These are phyloP conservation scores for Colletotrichum paranaense DNA, from an alignment of 2,329 filamentous ascomycete species.

Conservation along the genomic window DNA sequence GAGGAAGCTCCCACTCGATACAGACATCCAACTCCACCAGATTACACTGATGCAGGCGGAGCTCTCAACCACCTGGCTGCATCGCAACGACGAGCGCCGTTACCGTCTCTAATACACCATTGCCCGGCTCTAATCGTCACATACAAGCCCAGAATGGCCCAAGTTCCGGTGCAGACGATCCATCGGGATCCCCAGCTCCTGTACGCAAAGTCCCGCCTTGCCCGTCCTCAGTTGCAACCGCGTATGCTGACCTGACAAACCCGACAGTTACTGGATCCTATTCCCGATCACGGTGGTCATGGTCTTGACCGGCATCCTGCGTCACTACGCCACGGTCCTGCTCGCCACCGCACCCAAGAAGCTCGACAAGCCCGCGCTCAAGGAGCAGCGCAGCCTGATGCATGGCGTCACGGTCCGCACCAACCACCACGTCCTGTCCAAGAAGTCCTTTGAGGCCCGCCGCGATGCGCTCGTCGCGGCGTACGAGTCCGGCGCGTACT, in stretches of 20 bases:
- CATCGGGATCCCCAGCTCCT: slow-evolving; percentile 98
- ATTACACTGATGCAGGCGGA: slow-evolving; percentile 3
- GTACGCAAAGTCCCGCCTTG: slow-evolving; percentile 64
- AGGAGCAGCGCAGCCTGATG: slow-evolving; percentile 86
- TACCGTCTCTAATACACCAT: neutral
- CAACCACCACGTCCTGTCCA: slow-evolving; percentile 84
- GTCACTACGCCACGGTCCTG: slow-evolving; percentile 95
- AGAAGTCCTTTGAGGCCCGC: slow-evolving; percentile 80
- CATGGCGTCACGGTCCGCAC: slow-evolving; percentile 86
- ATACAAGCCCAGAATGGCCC: slow-evolving; percentile 72
- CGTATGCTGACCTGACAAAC: neutral
- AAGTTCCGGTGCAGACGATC: slow-evolving; percentile 92
- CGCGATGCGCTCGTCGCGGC: slow-evolving; percentile 84
- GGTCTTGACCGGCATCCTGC: slow-evolving; percentile 94
- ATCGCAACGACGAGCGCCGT: slow-evolving; percentile 15
- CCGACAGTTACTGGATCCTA: slow-evolving; percentile 95
- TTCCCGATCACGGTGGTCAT: slow-evolving; percentile 98
- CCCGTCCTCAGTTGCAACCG: slow-evolving; percentile 31
- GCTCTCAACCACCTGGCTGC: slow-evolving; percentile 7
- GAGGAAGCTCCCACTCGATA: slow-evolving; percentile 9
- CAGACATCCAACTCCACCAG: neutral
- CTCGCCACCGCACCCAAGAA: slow-evolving; percentile 89
- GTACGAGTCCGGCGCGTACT: slow-evolving; percentile 86
- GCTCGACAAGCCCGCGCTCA: slow-evolving; percentile 78
- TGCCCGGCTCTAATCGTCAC: neutral